phyloP scores from a whole-genome alignment of 441 rosid species.

The Adansonia grandidieri region DNA sequence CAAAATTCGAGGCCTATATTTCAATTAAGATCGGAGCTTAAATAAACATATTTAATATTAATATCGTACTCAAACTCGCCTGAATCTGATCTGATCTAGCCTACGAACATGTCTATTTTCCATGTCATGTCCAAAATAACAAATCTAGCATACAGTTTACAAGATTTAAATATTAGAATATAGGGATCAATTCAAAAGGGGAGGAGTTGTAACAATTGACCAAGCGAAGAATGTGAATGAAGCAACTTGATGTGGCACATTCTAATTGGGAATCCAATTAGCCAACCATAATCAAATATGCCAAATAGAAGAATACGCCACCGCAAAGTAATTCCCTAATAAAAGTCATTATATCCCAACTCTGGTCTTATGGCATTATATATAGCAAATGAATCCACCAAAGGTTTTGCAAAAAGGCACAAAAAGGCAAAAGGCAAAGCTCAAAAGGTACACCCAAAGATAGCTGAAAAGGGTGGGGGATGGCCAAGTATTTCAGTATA shows the following conservation, averaged over 20 bases:
- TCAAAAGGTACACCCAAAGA: neutral
- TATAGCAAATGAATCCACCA: neutral
- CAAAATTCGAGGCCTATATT: too few species aligned
- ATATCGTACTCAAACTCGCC: too few species aligned
- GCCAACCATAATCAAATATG: neutral
- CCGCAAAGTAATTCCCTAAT: neutral
- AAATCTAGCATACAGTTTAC: neutral
- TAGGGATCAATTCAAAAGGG: neutral
- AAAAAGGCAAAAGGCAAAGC: slow-evolving; percentile 1
- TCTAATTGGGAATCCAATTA: slow-evolving; percentile 8
- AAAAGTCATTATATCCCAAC: slow-evolving; percentile 2
- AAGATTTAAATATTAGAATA: neutral
- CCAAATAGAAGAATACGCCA: slow-evolving; percentile 4
- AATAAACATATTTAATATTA: too few species aligned
- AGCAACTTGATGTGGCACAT: slow-evolving; percentile 13
- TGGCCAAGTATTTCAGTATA: neutral
- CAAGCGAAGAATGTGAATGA: neutral
- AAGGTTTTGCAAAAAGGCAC: slow-evolving; percentile 19
- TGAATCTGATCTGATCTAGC: neutral
- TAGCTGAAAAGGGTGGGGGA: neutral
- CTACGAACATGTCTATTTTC: too few species aligned
- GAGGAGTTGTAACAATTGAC: slow-evolving; percentile 2
- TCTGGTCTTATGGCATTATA: slow-evolving; percentile 11
- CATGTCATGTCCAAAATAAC: neutral
- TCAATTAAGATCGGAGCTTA: too few species aligned